phyloP scores from a whole-genome alignment of 1,284 basidiomycete species.

The Bjerkandera adusta region DNA sequence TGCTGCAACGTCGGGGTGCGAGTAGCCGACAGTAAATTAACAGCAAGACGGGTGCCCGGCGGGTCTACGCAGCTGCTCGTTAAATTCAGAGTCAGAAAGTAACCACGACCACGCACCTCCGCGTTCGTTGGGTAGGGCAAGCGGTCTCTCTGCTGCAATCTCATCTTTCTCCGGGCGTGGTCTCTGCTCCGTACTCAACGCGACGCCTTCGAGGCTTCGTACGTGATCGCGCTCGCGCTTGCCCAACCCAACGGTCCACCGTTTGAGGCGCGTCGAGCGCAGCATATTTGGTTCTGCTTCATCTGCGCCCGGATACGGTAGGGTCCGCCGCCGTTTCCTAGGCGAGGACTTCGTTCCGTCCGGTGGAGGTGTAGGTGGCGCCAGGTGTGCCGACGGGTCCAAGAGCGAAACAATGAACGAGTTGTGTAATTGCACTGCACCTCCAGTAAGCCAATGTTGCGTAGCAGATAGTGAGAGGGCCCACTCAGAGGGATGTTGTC shows the following conservation, averaged over 20 bases:
- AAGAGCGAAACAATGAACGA: slow-evolving; percentile 78
- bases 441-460: slow-evolving; percentile 2
- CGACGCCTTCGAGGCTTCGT: slow-evolving; percentile 42
- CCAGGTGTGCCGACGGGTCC: slow-evolving; percentile 69
- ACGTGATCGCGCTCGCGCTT: slow-evolving; percentile 72
- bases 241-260: slow-evolving; percentile 71
- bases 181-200: slow-evolving; percentile 25
- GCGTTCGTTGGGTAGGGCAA: slow-evolving; percentile 59
- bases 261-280: slow-evolving; percentile 64
- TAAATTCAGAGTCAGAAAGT: background rate
- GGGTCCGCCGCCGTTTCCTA: slow-evolving; percentile 65
- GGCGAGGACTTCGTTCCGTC: slow-evolving; percentile 60
- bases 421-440: slow-evolving; percentile 73
- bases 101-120: slow-evolving; percentile 45
- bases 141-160: slow-evolving; percentile 66
- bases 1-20: slow-evolving; percentile 74
- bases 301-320: slow-evolving; percentile 68
- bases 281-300: slow-evolving; percentile 51
- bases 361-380: slow-evolving; percentile 60
- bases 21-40: slow-evolving; percentile 68
- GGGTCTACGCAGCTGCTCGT: slow-evolving; percentile 55
- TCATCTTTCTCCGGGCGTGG: slow-evolving; percentile 57
- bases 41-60: slow-evolving; percentile 64
- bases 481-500: slow-evolving; percentile 58
- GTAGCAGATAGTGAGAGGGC: slow-evolving; percentile 16